Percentiles rank a stretch among this genome's conserved stretches.
phyloP scores from a whole-genome alignment of 1,284 basidiomycete species.

The Heterobasidion parviporum region DNA sequence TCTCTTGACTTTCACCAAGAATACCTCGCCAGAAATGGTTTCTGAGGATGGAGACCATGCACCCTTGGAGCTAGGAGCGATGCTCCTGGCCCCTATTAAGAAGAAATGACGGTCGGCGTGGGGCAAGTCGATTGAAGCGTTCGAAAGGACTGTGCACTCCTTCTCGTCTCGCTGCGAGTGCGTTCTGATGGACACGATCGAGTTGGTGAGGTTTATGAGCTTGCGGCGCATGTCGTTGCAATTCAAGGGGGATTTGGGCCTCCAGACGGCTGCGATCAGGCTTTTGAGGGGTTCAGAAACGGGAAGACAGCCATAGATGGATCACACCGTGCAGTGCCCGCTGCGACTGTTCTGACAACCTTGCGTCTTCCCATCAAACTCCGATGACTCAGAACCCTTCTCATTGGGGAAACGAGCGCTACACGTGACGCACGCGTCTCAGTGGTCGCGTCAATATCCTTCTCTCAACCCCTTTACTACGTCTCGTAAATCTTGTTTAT shows the following conservation, averaged over 20 bases:
- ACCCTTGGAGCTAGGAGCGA: constrained; percentile 1
- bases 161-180: background rate
- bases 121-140: background rate
- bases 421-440: too few species aligned
- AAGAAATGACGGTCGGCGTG: background rate
- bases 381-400: too few species aligned
- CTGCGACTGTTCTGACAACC: too few species aligned
- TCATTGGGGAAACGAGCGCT: too few species aligned
- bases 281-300: background rate
- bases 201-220: background rate
- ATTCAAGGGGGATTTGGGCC: background rate
- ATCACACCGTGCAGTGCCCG: too few species aligned
- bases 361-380: too few species aligned
- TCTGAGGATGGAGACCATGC: constrained; percentile 2
- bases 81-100: background rate
- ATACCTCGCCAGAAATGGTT: background rate
- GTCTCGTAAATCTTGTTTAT: too few species aligned
- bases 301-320: too few species aligned
- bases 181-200: background rate
- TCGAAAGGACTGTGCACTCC: background rate
- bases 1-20: constrained; percentile 9
- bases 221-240: background rate
- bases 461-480: too few species aligned
- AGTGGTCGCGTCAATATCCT: too few species aligned
- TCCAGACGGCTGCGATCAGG: background rate